A percentile compares a stretch with the other conserved stretches of the same genome.
Evolutionary conservation across 495 filamentous ascomycete species (phyloP).

Genomic region (Podospora pseudocomata): DNA sequence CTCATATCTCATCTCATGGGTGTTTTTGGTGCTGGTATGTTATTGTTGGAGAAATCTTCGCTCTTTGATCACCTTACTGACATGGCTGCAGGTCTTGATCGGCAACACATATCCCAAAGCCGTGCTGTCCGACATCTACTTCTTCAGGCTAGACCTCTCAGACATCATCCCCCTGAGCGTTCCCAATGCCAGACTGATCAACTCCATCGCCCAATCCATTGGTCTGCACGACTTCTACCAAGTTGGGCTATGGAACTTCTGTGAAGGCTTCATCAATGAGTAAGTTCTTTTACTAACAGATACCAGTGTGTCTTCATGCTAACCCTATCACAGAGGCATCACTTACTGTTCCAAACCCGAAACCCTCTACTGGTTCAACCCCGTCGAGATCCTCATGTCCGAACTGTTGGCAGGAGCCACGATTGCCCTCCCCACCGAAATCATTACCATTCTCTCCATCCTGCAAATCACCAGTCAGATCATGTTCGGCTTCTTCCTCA

Average conservation of each 20-base stretch:
- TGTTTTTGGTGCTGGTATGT: slow-evolving; percentile 70
- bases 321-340: slow-evolving; percentile 49
- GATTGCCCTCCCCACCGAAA: slow-evolving; percentile 71
- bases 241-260: slow-evolving; percentile 86
- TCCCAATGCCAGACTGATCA: slow-evolving; percentile 74
- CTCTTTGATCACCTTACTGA: slow-evolving; percentile 8
- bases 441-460: slow-evolving; percentile 67
- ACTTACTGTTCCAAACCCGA: slow-evolving; percentile 67
- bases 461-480: slow-evolving; percentile 74
- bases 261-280: slow-evolving; percentile 71
- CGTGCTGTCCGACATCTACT: slow-evolving; percentile 67
- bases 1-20: slow-evolving; percentile 66
- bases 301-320: slow-evolving; percentile 3
- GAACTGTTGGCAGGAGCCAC: slow-evolving; percentile 79
- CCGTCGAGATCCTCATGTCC: slow-evolving; percentile 69
- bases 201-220: slow-evolving; percentile 81
- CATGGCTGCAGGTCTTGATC: slow-evolving; percentile 51
- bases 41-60: neutral
- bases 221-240: slow-evolving; percentile 93
- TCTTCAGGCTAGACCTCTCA: slow-evolving; percentile 77
- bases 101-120: slow-evolving; percentile 60
- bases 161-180: slow-evolving; percentile 74
- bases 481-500: slow-evolving; percentile 89
- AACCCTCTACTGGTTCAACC: slow-evolving; percentile 84
- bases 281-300: slow-evolving; percentile 18